phyloP scores from a whole-genome alignment of 495 filamentous ascomycete genomes.

The Annulohypoxylon bovei region DNA sequence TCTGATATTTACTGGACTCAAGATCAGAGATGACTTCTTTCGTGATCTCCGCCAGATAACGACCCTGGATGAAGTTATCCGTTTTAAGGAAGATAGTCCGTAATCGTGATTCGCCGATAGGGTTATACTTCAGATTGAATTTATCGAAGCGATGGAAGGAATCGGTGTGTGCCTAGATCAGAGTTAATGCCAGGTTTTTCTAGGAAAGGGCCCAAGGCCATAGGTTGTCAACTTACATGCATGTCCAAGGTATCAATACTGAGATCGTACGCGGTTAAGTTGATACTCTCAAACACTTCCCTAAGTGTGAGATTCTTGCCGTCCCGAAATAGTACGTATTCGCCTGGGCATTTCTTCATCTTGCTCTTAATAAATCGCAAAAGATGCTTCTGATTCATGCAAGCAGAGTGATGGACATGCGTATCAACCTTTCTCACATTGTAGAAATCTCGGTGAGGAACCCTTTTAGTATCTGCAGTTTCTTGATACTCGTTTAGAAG shows the following conservation, averaged over 20 bases:
- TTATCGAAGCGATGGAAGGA: slow-evolving; percentile 99
- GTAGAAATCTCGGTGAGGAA: slow-evolving; percentile 98
- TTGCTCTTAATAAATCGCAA: slow-evolving; percentile 99
- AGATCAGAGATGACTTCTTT: slow-evolving; percentile 98
- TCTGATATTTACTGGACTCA: slow-evolving; percentile 98
- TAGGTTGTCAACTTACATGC: slow-evolving; percentile 70
- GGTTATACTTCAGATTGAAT: slow-evolving; percentile 99
- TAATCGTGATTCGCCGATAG: slow-evolving; percentile 92
- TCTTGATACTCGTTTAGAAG: slow-evolving; percentile 97
- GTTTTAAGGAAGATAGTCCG: slow-evolving; percentile 98
- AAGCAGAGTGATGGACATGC: slow-evolving; percentile 98
- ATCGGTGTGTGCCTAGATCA: slow-evolving; percentile 85
- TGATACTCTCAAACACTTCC: slow-evolving; percentile 97
- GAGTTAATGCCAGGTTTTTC: slow-evolving; percentile 13
- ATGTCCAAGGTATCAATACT: slow-evolving; percentile 99
- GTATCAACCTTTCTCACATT: slow-evolving; percentile 99
- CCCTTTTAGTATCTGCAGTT: slow-evolving; percentile 95
- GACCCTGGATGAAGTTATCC: slow-evolving; percentile 95
- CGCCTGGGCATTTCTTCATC: slow-evolving; percentile 96
- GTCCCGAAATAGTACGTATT: slow-evolving; percentile 92
- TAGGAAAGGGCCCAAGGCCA: neutral
- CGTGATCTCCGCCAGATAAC: slow-evolving; percentile 96
- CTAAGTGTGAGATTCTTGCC: slow-evolving; percentile 89
- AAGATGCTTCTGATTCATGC: slow-evolving; percentile 99
- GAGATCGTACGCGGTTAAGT: slow-evolving; percentile 94